Conservation (phyloP, 2,329 filamentous ascomycete species). For the Epichloe bromicola region DNA sequence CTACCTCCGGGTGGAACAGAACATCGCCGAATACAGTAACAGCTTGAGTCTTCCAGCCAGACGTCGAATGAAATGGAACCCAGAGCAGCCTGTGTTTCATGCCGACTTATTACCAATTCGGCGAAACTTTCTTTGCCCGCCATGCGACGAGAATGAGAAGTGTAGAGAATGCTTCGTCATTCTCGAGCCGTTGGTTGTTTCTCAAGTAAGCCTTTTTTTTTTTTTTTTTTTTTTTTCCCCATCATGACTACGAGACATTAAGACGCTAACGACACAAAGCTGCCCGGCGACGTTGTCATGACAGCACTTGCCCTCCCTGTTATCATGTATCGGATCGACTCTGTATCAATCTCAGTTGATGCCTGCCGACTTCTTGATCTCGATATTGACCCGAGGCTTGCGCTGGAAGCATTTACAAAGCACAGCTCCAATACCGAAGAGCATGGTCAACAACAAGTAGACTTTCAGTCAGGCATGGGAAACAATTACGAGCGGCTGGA, state of each 20-base stretch:
- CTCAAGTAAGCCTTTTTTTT: conserved; percentile 42
- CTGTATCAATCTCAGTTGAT: conserved; percentile 67
- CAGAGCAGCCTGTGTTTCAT: conserved; percentile 68
- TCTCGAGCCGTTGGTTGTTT: conserved; percentile 64
- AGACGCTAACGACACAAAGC: conserved; percentile 25
- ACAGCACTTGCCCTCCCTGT: conserved; percentile 70
- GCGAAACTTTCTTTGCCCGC: conserved; percentile 71
- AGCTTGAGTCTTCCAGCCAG: conserved; percentile 55
- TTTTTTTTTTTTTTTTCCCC: no score
- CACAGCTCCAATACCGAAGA: conserved; percentile 78
- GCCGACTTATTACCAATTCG: conserved; percentile 62
- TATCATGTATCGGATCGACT: conserved; percentile 73
- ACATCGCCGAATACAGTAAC: conserved; percentile 73
- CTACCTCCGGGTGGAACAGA: conserved; percentile 30
- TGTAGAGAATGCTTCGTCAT: conserved; percentile 51
- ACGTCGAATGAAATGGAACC: conserved; percentile 39
- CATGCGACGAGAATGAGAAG: conserved; percentile 31
- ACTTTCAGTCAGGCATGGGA: conserved; percentile 76
- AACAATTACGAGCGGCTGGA: conserved; percentile 91
- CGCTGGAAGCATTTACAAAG: conserved; percentile 84
- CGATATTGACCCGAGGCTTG: conserved; percentile 50
- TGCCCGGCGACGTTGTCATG: conserved; percentile 55
- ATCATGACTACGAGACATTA: background rate
- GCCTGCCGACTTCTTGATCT: conserved; percentile 55
- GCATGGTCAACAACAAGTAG: conserved; percentile 50